Evolutionary conservation across 768 basidiomycete genomes (phyloP).

Genomic region (Chlorophyllum brunneum): DNA sequence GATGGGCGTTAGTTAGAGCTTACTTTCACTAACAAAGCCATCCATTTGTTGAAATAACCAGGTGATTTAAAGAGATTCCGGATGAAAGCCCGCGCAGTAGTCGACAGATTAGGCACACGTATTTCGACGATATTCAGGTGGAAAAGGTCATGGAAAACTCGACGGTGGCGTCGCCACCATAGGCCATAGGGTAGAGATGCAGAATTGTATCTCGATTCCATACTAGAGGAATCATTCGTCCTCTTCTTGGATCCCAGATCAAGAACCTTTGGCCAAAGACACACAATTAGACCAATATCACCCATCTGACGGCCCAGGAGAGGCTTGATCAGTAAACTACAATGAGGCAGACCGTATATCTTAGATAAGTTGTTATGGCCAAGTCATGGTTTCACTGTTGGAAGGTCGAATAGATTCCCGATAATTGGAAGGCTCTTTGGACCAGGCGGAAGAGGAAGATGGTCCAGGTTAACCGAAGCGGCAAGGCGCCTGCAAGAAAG

Average conservation of each 20-base stretch:
- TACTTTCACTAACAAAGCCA: neutral
- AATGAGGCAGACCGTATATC: slow-evolving; percentile 23
- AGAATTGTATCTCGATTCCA: slow-evolving; percentile 35
- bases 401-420: slow-evolving; percentile 26
- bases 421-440: slow-evolving; percentile 27
- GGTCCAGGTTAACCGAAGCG: neutral
- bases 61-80: slow-evolving; percentile 35
- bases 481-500: neutral
- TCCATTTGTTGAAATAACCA: slow-evolving; percentile 28
- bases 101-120: slow-evolving; percentile 7
- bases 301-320: neutral
- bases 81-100: slow-evolving; percentile 20
- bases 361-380: slow-evolving; percentile 27
- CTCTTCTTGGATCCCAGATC: slow-evolving; percentile 16
- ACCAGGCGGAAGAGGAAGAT: slow-evolving; percentile 24
- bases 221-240: slow-evolving; percentile 12
- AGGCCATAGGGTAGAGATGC: slow-evolving; percentile 38
- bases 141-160: slow-evolving; percentile 19
- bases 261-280: slow-evolving; percentile 33
- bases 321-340: neutral
- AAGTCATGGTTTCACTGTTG: slow-evolving; percentile 24
- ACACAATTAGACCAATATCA: slow-evolving; percentile 40
- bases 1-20: neutral
- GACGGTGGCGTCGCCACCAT: slow-evolving; percentile 44
- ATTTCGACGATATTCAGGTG: slow-evolving; percentile 8